Evolutionary conservation across 1,284 basidiomycete genomes (phyloP).

Genomic region (Cystobasidiaceae sp.): DNA sequence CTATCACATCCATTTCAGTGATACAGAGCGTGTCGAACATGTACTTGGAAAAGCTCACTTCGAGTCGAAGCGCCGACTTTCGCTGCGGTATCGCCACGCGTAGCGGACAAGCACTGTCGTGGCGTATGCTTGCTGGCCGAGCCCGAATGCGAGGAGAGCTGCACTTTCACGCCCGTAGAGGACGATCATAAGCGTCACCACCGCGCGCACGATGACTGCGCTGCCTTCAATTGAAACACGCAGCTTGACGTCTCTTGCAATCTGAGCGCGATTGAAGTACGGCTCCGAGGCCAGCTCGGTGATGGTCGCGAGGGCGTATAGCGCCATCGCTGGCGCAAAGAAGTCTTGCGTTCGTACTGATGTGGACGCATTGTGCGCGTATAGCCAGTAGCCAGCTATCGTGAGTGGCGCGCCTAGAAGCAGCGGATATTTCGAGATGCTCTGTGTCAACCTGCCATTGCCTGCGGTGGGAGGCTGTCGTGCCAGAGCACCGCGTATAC

Average conservation of each 20-base stretch:
- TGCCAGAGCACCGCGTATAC: constrained; percentile 75
- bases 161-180: constrained; percentile 52
- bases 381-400: constrained; percentile 52
- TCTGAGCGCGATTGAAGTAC: constrained; percentile 60
- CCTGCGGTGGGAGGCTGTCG: not conserved
- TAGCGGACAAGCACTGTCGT: constrained; percentile 31
- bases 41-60: too few species aligned
- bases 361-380: constrained; percentile 53
- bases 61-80: too few species aligned
- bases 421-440: constrained; percentile 59
- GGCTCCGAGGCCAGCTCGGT: constrained; percentile 76
- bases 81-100: constrained; percentile 8
- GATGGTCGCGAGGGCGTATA: constrained; percentile 69
- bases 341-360: constrained; percentile 58
- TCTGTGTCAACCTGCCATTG: too few species aligned
- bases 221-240: constrained; percentile 58
- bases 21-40: too few species aligned
- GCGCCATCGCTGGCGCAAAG: constrained; percentile 59
- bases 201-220: constrained; percentile 68
- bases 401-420: constrained; percentile 57
- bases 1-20: too few species aligned
- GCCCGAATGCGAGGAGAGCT: constrained; percentile 72
- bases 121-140: constrained; percentile 72
- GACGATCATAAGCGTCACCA: constrained; percentile 63
- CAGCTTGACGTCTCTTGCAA: constrained; percentile 32